phyloP scores from a whole-genome alignment of 2,329 filamentous ascomycete species.

The Penicillium sp. region DNA sequence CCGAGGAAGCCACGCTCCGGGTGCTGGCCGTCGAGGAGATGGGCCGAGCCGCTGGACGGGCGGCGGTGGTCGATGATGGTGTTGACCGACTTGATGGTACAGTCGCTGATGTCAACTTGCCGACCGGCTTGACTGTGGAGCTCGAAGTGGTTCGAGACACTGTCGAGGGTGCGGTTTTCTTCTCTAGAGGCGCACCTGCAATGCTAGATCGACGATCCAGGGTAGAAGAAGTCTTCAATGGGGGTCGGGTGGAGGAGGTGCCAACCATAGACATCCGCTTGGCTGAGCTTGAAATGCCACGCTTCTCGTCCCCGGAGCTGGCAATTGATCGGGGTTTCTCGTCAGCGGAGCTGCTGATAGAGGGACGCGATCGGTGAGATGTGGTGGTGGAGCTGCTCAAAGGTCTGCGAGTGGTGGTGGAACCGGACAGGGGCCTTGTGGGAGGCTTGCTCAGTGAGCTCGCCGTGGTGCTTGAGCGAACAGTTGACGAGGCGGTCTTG shows the following conservation, averaged over 20 bases:
- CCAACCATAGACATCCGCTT: slow-evolving; percentile 43
- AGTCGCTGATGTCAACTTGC: slow-evolving; percentile 20
- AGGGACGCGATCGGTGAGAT: slow-evolving; percentile 38
- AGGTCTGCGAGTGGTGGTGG: slow-evolving; percentile 31
- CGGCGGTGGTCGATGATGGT: slow-evolving; percentile 23
- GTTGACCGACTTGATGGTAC: slow-evolving; percentile 21
- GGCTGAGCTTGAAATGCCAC: slow-evolving; percentile 37
- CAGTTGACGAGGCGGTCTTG: slow-evolving; percentile 22
- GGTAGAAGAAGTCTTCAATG: slow-evolving; percentile 30
- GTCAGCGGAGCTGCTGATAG: slow-evolving; percentile 41
- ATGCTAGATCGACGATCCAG: slow-evolving; percentile 36
- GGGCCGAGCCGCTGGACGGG: slow-evolving; percentile 22
- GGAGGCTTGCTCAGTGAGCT: slow-evolving; percentile 42
- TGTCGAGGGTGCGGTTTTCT: slow-evolving; percentile 21
- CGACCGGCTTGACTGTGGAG: slow-evolving; percentile 20
- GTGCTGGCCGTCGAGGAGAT: slow-evolving; percentile 20
- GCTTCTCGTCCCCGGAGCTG: slow-evolving; percentile 43
- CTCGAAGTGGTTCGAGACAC: slow-evolving; percentile 17
- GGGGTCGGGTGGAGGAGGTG: slow-evolving; percentile 30
- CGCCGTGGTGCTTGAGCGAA: slow-evolving; percentile 26
- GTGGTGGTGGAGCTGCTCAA: slow-evolving; percentile 31
- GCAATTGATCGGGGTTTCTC: slow-evolving; percentile 37
- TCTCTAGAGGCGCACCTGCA: slow-evolving; percentile 30
- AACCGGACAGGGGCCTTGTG: slow-evolving; percentile 33
- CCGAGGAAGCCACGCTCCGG: slow-evolving; percentile 18